phyloP scores from a whole-genome alignment of 305 asterid species.

The Solanum hybrid region DNA sequence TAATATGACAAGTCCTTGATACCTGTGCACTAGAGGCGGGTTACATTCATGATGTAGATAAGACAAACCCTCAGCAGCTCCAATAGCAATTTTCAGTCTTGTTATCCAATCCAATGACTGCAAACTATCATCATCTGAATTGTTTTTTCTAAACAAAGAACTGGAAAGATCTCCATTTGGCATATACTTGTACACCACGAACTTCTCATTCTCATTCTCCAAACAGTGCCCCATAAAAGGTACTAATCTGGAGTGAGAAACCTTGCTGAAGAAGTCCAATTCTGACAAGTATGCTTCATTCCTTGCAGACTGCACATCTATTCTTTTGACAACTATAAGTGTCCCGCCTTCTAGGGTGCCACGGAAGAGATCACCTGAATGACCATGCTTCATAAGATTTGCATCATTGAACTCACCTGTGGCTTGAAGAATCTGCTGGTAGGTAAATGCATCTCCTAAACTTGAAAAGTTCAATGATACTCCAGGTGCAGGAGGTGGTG shows the following conservation, averaged over 20 bases:
- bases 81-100: conserved; percentile 51
- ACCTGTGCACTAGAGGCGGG: conserved; percentile 74
- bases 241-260: conserved; percentile 70
- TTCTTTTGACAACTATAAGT: conserved; percentile 56
- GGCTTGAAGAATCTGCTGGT: conserved; percentile 68
- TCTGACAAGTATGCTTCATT: conserved; percentile 56
- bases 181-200: conserved; percentile 48
- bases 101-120: conserved; percentile 67
- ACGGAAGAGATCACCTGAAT: conserved; percentile 70
- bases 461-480: conserved; percentile 35
- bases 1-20: conserved; percentile 7
- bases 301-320: conserved; percentile 46
- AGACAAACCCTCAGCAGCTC: conserved; percentile 51
- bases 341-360: conserved; percentile 68
- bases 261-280: conserved; percentile 56
- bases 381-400: conserved; percentile 66
- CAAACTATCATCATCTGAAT: conserved; percentile 34
- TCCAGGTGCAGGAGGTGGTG: conserved; percentile 40
- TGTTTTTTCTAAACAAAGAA: conserved; percentile 41
- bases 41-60: conserved; percentile 53
- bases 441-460: conserved; percentile 55
- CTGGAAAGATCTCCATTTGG: conserved; percentile 59
- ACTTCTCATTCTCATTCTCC: conserved; percentile 72
- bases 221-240: conserved; percentile 81
- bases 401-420: conserved; percentile 51